Conservation (phyloP, 2,329 filamentous ascomycete genomes). For the Zymoseptoria brevis region DNA sequence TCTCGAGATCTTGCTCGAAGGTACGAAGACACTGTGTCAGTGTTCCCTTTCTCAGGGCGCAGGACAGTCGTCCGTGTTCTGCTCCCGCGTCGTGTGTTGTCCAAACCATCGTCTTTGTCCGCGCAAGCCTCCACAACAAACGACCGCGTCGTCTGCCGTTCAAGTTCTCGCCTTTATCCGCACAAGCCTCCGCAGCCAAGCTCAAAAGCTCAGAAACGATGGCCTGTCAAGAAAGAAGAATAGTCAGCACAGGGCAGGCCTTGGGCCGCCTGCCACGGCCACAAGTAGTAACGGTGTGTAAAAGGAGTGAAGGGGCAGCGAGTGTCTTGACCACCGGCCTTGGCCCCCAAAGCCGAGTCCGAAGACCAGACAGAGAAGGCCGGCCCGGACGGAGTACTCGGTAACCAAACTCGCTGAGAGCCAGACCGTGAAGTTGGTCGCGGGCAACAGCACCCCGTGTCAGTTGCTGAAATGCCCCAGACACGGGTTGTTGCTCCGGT, state of each 20-base stretch:
- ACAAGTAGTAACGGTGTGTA: neutral
- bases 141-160: neutral
- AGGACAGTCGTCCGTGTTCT: too few species aligned
- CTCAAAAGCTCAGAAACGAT: neutral
- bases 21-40: too few species aligned
- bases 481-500: too few species aligned
- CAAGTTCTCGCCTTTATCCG: neutral
- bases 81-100: too few species aligned
- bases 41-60: too few species aligned
- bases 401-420: neutral
- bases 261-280: neutral
- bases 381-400: neutral
- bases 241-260: neutral
- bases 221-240: neutral
- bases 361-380: neutral
- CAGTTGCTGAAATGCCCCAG: neutral
- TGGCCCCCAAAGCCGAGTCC: neutral
- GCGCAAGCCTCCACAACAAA: too few species aligned
- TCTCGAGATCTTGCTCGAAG: too few species aligned
- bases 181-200: neutral
- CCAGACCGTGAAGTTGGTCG: neutral
- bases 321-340: neutral
- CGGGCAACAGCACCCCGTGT: neutral
- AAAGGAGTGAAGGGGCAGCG: neutral
- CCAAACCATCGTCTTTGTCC: too few species aligned